Evolutionary conservation across 73 alveolate genomes (phyloP).

Genomic region (Stentor roeselii): DNA sequence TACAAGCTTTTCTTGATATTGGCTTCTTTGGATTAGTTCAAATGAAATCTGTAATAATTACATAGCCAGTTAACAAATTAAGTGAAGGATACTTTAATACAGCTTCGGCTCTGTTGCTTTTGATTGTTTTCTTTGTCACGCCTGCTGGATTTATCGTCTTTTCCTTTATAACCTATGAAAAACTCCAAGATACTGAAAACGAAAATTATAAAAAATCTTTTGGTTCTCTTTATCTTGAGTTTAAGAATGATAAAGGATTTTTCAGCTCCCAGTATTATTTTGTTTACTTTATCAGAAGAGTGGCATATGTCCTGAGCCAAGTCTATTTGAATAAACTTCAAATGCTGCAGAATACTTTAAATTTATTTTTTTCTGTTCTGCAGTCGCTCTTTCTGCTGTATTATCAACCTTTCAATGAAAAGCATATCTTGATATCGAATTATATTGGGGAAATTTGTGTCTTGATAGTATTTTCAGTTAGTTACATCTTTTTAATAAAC

Average conservation of each 20-base stretch:
- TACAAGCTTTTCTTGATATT: neutral
- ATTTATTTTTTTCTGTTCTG: neutral
- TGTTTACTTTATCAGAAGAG: neutral
- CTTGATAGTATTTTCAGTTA: too few relatives aligned
- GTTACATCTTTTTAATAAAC: too few relatives aligned
- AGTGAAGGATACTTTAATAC: neutral
- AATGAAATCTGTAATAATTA: neutral
- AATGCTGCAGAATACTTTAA: neutral
- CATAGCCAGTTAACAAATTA: neutral
- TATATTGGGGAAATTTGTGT: neutral
- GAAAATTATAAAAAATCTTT: neutral
- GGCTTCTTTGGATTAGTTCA: neutral
- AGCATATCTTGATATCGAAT: neutral
- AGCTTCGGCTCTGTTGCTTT: neutral
- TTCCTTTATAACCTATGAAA: neutral
- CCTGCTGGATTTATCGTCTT: neutral
- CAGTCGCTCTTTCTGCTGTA: neutral
- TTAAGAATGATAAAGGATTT: constrained; percentile 20
- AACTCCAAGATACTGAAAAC: neutral
- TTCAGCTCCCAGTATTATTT: constrained; percentile 17
- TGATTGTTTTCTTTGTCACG: neutral
- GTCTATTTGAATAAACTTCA: neutral
- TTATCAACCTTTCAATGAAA: neutral
- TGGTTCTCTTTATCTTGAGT: neutral
- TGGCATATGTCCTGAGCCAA: neutral